Conservation (phyloP, 2,329 filamentous ascomycete genomes). For the Clathrospora elynae region DNA sequence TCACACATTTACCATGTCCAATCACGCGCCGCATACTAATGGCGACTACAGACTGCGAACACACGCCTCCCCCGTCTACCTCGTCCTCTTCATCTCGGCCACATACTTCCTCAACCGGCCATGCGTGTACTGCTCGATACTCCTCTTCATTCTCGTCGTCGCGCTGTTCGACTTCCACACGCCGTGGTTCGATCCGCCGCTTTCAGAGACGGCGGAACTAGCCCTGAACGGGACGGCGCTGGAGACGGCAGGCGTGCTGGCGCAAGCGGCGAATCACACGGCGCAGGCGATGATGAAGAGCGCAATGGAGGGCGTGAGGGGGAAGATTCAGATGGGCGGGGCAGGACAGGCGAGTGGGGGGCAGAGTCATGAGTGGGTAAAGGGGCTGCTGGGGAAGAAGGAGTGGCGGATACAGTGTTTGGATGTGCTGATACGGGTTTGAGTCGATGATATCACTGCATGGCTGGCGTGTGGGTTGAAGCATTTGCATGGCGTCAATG, state of each 20-base stretch:
- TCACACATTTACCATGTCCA: background rate
- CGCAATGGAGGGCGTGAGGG: conserved; percentile 36
- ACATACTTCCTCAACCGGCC: conserved; percentile 96
- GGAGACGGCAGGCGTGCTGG: conserved; percentile 68
- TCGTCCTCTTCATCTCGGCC: conserved; percentile 69
- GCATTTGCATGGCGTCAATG: conserved; percentile 33
- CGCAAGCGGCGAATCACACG: conserved; percentile 66
- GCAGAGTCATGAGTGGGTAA: conserved; percentile 74
- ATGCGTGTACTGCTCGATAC: conserved; percentile 96
- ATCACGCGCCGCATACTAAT: conserved; percentile 14
- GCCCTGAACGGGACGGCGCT: conserved; percentile 42
- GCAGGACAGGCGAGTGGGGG: conserved; percentile 68
- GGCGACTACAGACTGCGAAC: conserved; percentile 43
- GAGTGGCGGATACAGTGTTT: conserved; percentile 93
- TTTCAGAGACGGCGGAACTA: conserved; percentile 40
- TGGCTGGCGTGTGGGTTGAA: conserved; percentile 21
- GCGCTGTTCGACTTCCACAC: conserved; percentile 92
- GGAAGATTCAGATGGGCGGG: conserved; percentile 30
- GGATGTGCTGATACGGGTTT: conserved; percentile 79
- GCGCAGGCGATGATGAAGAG: conserved; percentile 37
- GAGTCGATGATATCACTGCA: conserved; percentile 19
- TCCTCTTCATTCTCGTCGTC: conserved; percentile 91
- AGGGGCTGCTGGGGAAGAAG: conserved; percentile 77
- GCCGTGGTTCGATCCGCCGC: conserved; percentile 90
- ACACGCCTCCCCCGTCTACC: conserved; percentile 56